Conservation (phyloP, 2,329 filamentous ascomycete genomes). For the Penicillium sp. region DNA sequence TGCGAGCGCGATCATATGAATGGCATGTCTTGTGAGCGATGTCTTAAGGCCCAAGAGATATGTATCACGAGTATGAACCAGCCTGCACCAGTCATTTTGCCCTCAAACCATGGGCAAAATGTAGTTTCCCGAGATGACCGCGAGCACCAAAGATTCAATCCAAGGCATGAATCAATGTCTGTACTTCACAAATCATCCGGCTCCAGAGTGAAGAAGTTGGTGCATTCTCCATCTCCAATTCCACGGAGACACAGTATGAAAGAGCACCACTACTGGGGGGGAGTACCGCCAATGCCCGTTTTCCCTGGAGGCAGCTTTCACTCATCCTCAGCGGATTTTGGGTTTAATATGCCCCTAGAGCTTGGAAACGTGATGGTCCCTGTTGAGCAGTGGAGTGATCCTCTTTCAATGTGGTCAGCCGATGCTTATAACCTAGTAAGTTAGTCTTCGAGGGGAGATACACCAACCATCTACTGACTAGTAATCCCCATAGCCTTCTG, state of each 20-base stretch:
- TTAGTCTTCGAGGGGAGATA: neutral
- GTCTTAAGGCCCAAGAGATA: conserved; percentile 26
- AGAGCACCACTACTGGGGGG: conserved; percentile 6
- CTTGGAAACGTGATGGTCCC: neutral
- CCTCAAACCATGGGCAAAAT: neutral
- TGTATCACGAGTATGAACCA: conserved; percentile 25
- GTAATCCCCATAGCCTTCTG: neutral
- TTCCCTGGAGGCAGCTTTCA: neutral
- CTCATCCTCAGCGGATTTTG: neutral
- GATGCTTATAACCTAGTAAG: neutral
- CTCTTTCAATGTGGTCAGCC: neutral
- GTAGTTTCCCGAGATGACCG: conserved; percentile 1
- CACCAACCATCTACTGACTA: neutral
- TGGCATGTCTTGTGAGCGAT: conserved; percentile 26
- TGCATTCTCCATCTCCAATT: neutral
- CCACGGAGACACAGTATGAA: neutral
- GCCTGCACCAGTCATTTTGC: conserved; percentile 4
- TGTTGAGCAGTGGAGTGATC: neutral
- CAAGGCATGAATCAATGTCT: conserved; percentile 5
- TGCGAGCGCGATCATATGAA: conserved; percentile 25
- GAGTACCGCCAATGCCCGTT: neutral
- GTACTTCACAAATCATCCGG: conserved; percentile 16
- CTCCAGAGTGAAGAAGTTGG: conserved; percentile 12
- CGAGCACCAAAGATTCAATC: neutral
- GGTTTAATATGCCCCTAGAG: neutral